Evolutionary conservation across 495 filamentous ascomycete species (phyloP).

Genomic region (Neurospora sp.): DNA sequence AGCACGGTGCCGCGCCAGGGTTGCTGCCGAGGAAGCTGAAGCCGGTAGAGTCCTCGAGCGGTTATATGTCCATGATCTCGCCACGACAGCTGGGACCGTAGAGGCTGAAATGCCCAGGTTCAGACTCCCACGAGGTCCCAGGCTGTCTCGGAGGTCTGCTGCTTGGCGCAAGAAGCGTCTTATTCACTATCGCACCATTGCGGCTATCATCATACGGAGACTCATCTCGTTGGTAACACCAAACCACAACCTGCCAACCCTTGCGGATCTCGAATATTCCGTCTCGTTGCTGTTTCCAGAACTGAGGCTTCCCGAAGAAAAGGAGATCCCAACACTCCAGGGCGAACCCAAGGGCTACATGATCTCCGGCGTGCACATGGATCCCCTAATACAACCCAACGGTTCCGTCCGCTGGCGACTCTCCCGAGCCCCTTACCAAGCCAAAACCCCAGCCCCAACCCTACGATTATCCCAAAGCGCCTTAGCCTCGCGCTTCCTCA

Average conservation of each 20-base stretch:
- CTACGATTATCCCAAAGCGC: slow-evolving; percentile 1
- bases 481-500: slow-evolving; percentile 1
- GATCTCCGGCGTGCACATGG: slow-evolving; percentile 43
- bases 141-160: slow-evolving; percentile 5
- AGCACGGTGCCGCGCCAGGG: slow-evolving; percentile 23
- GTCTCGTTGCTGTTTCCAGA: slow-evolving; percentile 29
- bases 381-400: slow-evolving; percentile 26
- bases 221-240: slow-evolving; percentile 32
- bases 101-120: slow-evolving; percentile 31
- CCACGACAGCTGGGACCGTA: slow-evolving; percentile 29
- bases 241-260: slow-evolving; percentile 9
- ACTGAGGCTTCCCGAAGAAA: slow-evolving; percentile 1
- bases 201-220: slow-evolving; percentile 28
- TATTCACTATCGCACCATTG: slow-evolving; percentile 25
- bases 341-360: slow-evolving; percentile 38
- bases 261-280: slow-evolving; percentile 23
- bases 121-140: slow-evolving; percentile 3
- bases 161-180: slow-evolving; percentile 18
- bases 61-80: slow-evolving; percentile 28
- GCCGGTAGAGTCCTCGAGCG: slow-evolving; percentile 21
- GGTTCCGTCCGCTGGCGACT: slow-evolving; percentile 28
- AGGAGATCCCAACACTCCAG: neutral
- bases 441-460: slow-evolving; percentile 15
- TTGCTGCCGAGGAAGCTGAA: slow-evolving; percentile 24
- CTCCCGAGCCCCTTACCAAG: slow-evolving; percentile 27